phyloP scores from a whole-genome alignment of 208 protist genomes.

The Polymyxa betae region DNA sequence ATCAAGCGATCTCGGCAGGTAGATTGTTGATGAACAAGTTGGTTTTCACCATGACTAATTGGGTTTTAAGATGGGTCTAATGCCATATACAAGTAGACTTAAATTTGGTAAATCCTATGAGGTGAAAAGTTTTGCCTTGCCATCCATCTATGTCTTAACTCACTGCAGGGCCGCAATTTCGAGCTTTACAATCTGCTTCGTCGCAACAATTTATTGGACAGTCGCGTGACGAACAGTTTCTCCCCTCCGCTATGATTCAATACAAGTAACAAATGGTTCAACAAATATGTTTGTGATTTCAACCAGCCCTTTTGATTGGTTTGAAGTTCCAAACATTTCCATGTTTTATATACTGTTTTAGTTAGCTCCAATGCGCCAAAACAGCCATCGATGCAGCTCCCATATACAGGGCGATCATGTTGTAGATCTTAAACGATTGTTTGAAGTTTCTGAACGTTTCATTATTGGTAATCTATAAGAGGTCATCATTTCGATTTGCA shows the following conservation, averaged over 20 bases:
- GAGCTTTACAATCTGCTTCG: neutral
- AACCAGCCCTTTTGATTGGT: too few relatives aligned
- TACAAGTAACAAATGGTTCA: too few relatives aligned
- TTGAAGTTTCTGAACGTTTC: neutral
- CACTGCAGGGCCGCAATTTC: neutral
- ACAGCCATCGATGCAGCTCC: conserved; percentile 21
- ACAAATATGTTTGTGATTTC: too few relatives aligned
- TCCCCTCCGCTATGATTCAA: too few relatives aligned
- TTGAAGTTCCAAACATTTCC: too few relatives aligned
- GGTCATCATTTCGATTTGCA: neutral
- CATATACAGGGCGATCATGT: neutral
- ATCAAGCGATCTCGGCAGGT: conserved; percentile 29
- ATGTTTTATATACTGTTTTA: neutral
- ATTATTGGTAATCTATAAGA: conserved; percentile 5
- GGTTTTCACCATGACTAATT: neutral
- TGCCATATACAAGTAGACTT: neutral
- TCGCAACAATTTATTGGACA: neutral
- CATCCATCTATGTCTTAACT: neutral
- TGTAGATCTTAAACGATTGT: neutral
- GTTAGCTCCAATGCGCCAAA: conserved; percentile 7
- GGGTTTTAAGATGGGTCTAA: conserved; percentile 14
- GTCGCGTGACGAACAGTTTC: too few relatives aligned
- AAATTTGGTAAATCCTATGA: neutral
- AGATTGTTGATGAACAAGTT: neutral
- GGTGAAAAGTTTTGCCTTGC: neutral